These are phyloP conservation scores for Echinochloa phyllopogon DNA, from an alignment of 176 grass and related monocot species.

Conservation along the genomic window DNA sequence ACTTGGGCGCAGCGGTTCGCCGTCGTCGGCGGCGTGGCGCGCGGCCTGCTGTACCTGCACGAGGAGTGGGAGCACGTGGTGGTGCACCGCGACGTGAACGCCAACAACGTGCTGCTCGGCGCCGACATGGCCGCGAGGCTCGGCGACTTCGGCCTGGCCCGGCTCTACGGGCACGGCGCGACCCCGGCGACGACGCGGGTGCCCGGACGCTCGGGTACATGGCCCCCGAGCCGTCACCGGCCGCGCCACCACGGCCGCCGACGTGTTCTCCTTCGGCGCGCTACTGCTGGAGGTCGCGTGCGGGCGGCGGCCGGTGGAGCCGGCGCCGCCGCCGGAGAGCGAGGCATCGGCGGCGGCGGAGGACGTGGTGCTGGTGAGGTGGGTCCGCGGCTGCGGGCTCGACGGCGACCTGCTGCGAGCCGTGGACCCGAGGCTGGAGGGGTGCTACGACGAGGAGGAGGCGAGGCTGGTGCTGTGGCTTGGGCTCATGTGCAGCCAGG, in stretches of 20 bases:
- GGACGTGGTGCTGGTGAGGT: conserved; percentile 13
- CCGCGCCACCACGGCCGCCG: conserved; percentile 5
- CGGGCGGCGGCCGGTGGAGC: background rate
- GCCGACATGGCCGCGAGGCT: conserved; percentile 7
- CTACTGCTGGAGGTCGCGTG: conserved; percentile 11
- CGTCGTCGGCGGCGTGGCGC: background rate
- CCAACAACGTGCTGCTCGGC: conserved; percentile 15
- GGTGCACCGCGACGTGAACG: conserved; percentile 17
- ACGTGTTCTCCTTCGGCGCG: conserved; percentile 1
- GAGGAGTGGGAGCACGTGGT: conserved; percentile 22
- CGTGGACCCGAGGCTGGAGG: conserved; percentile 10
- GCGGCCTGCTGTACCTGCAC: background rate
- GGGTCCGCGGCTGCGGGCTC: conserved; percentile 8
- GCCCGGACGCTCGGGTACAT: conserved; percentile 13
- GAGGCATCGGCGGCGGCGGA: background rate
- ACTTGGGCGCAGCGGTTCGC: background rate
- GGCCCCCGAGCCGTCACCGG: conserved; percentile 10
- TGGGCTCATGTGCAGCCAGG: conserved; percentile 5
- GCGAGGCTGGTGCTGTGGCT: conserved; percentile 18
- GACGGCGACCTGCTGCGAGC: conserved; percentile 14
- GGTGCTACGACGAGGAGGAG: conserved; percentile 3
- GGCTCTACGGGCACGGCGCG: conserved; percentile 1
- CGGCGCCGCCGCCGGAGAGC: background rate
- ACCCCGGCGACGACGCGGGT: conserved; percentile 1
- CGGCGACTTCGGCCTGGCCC: conserved; percentile 16